Evolutionary conservation across 345 rosid species (phyloP).

Genomic region (Camelina neglecta): DNA sequence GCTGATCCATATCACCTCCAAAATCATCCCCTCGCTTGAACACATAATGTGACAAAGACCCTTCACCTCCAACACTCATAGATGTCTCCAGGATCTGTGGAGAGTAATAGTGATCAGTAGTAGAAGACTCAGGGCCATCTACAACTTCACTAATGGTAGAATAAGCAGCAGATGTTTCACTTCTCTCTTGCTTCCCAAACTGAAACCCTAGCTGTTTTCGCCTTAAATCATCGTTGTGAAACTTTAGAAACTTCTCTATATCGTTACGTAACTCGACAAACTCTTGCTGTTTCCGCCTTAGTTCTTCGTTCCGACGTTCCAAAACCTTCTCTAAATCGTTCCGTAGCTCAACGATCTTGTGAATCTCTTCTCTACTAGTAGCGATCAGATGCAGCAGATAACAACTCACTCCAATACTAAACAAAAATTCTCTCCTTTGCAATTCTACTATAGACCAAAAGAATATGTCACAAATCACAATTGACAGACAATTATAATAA

Average conservation of each 20-base stretch:
- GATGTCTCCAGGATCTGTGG: conserved; percentile 39
- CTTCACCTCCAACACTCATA: conserved; percentile 32
- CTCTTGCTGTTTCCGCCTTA: conserved; percentile 33
- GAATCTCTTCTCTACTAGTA: conserved; percentile 62
- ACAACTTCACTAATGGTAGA: conserved; percentile 40
- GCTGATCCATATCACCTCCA: conserved; percentile 62
- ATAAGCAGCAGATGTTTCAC: conserved; percentile 34
- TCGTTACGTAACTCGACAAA: conserved; percentile 50
- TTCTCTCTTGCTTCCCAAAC: conserved; percentile 28
- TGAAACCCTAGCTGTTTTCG: neutral
- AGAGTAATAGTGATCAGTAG: conserved; percentile 36
- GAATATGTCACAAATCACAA: neutral
- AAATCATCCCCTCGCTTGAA: conserved; percentile 40
- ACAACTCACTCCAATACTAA: conserved; percentile 62
- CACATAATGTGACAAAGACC: conserved; percentile 39
- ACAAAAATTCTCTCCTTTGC: conserved; percentile 40
- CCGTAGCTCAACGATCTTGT: conserved; percentile 54
- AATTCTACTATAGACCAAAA: conserved; percentile 31
- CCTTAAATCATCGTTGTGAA: conserved; percentile 41
- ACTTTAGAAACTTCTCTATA: conserved; percentile 55
- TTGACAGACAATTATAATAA: neutral
- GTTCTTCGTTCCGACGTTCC: conserved; percentile 45
- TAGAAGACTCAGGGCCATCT: conserved; percentile 44
- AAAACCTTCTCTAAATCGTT: conserved; percentile 61
- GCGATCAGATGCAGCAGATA: conserved; percentile 58